Percentiles rank a stretch among this genome's conserved stretches.
phyloP scores from a whole-genome alignment of 495 filamentous ascomycete genomes.

The Aspergillus indologenus region DNA sequence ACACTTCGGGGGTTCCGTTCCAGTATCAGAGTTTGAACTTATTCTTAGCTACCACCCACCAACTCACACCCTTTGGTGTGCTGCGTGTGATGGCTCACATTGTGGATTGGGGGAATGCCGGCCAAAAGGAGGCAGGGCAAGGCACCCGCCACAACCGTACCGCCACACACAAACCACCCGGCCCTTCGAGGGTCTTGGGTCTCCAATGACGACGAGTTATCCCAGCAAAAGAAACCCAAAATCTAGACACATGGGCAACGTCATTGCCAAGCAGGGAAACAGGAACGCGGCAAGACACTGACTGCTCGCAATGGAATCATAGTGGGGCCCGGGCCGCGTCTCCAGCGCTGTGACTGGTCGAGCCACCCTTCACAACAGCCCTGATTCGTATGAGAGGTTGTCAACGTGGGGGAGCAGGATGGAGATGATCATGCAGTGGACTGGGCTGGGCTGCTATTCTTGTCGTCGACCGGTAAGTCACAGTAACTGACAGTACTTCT shows the following conservation, averaged over 20 bases:
- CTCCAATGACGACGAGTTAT: not conserved
- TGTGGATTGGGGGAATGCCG: no score
- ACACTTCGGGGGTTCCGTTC: no score
- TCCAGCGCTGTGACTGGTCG: not conserved
- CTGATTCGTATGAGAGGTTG: not conserved
- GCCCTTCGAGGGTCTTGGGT: not conserved
- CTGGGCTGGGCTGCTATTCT: not conserved
- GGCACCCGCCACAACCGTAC: not conserved
- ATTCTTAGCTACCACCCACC: no score
- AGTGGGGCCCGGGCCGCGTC: not conserved
- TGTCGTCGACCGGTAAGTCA: not conserved
- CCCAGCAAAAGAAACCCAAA: not conserved
- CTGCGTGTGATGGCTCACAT: no score
- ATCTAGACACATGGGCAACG: not conserved
- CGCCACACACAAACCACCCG: not conserved
- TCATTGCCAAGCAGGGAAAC: not conserved
- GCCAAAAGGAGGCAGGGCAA: no score
- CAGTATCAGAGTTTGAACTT: no score
- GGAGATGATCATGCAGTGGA: no score
- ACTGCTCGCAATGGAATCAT: not conserved
- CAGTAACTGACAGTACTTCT: no score
- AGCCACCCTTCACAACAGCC: not conserved
- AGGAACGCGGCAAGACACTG: not conserved
- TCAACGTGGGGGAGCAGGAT: not conserved
- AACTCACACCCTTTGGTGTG: no score